Conservation (phyloP, 768 basidiomycete species). For the Amanita muscaria region DNA sequence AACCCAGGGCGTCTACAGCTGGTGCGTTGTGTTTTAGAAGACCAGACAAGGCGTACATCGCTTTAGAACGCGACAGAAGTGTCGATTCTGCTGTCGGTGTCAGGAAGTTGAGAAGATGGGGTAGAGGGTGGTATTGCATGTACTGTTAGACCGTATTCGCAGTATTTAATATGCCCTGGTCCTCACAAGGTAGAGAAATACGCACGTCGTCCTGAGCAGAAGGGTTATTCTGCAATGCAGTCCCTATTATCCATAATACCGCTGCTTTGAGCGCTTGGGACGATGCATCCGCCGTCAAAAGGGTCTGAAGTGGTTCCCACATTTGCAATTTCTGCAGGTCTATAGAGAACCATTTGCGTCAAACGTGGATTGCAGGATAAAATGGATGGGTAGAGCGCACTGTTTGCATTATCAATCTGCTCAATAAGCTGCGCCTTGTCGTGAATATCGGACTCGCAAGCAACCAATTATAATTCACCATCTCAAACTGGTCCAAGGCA, state of each 20-base stretch:
- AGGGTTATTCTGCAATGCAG: conserved; percentile 86
- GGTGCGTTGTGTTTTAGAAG: conserved; percentile 67
- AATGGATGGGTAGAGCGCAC: no score
- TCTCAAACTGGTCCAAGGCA: conserved; percentile 80
- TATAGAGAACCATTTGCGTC: conserved; percentile 18
- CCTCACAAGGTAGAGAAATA: conserved; percentile 10
- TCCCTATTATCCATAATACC: conserved; percentile 81
- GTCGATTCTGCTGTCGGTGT: conserved; percentile 40
- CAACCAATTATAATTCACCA: conserved; percentile 40
- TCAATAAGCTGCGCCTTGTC: conserved; percentile 56
- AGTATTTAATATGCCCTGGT: background rate
- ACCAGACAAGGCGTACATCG: conserved; percentile 74
- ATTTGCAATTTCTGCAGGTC: conserved; percentile 70
- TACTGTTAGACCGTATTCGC: conserved; percentile 33
- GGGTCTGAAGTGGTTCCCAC: conserved; percentile 66
- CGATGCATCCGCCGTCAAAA: conserved; percentile 47
- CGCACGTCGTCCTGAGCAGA: conserved; percentile 68
- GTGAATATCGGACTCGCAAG: background rate
- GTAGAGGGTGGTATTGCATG: conserved; percentile 55
- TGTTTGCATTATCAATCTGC: conserved; percentile 86
- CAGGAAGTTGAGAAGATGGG: conserved; percentile 54
- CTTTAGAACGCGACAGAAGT: conserved; percentile 60
- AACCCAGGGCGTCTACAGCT: conserved; percentile 48
- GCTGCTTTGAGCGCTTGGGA: conserved; percentile 57
- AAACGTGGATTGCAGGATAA: no score